These are phyloP conservation scores for Bruguiera sexangula DNA, from an alignment of 345 rosid genomes.

Conservation along the genomic window DNA sequence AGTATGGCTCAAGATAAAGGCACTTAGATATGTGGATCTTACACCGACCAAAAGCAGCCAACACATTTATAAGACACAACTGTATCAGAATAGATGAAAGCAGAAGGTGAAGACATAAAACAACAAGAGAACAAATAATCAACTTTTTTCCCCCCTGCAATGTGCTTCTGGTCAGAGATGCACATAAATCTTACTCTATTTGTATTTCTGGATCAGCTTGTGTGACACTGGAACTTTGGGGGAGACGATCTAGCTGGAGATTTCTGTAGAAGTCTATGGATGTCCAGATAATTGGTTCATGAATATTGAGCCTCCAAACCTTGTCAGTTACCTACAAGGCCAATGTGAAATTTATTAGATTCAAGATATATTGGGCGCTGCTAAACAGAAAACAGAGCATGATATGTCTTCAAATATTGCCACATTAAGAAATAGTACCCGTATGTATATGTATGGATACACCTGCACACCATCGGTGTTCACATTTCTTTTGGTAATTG, in stretches of 20 bases:
- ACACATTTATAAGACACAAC: too few species aligned
- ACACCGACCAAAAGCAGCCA: too few species aligned
- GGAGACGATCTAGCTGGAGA: constrained; percentile 76
- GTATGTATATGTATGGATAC: constrained; percentile 77
- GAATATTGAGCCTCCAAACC: constrained; percentile 83
- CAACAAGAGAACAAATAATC: too few species aligned
- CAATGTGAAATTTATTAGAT: constrained; percentile 9
- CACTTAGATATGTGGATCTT: too few species aligned
- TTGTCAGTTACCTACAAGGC: constrained; percentile 68
- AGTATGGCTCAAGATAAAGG: not conserved
- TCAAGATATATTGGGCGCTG: constrained; percentile 14
- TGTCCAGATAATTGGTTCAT: constrained; percentile 99
- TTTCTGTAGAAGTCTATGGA: constrained; percentile 65
- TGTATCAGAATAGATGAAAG: too few species aligned
- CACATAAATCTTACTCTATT: constrained; percentile 54
- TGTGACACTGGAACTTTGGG: constrained; percentile 61
- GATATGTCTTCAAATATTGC: constrained; percentile 10
- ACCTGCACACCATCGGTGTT: constrained; percentile 73
- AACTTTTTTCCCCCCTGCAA: too few species aligned
- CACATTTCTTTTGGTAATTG: constrained; percentile 71
- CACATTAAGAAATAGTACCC: constrained; percentile 51
- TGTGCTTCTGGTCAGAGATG: not conserved
- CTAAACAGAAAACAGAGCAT: constrained; percentile 13
- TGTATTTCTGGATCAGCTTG: constrained; percentile 97
- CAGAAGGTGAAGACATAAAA: too few species aligned